Percentiles rank a stretch among this genome's conserved stretches.
phyloP scores from a whole-genome alignment of 2,329 filamentous ascomycete species.

The Podosphaera fusca region DNA sequence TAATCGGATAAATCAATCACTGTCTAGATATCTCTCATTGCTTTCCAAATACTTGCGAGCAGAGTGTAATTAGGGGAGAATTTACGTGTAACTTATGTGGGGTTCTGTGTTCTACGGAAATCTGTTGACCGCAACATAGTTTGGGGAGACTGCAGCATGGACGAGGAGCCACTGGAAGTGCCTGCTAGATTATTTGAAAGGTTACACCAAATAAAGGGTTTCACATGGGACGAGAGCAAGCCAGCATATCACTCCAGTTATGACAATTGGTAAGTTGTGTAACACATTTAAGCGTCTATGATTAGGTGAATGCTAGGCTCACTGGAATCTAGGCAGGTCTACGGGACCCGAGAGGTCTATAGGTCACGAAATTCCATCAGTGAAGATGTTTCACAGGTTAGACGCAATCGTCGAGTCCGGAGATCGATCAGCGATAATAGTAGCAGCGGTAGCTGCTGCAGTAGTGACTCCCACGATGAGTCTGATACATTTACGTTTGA shows the following conservation, averaged over 20 bases:
- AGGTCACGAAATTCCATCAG: not conserved
- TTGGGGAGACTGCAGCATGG: slow-evolving; percentile 1
- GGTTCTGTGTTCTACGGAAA: not conserved
- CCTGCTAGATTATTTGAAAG: slow-evolving; percentile 38
- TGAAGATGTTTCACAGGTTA: not conserved
- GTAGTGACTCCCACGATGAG: slow-evolving; percentile 2
- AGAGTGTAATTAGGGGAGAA: not conserved
- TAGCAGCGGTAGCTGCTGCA: slow-evolving; percentile 1
- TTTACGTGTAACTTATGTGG: not conserved
- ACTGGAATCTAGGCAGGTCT: slow-evolving; percentile 31
- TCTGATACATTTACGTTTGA: not conserved
- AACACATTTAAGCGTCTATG: not conserved
- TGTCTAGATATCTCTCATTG: not conserved
- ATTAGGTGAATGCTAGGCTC: not conserved
- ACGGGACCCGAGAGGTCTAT: slow-evolving; percentile 25
- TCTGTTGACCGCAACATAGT: not conserved
- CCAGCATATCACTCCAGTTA: slow-evolving; percentile 45
- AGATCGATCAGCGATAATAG: slow-evolving; percentile 4
- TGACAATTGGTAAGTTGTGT: slow-evolving; percentile 49
- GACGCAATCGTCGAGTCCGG: not conserved
- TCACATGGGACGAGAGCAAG: slow-evolving; percentile 50
- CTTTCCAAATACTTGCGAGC: not conserved
- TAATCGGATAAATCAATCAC: not conserved
- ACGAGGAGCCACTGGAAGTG: slow-evolving; percentile 20
- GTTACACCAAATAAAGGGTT: slow-evolving; percentile 48